Conservation (phyloP, 2,329 filamentous ascomycete species). For the Diplodia corticola region DNA sequence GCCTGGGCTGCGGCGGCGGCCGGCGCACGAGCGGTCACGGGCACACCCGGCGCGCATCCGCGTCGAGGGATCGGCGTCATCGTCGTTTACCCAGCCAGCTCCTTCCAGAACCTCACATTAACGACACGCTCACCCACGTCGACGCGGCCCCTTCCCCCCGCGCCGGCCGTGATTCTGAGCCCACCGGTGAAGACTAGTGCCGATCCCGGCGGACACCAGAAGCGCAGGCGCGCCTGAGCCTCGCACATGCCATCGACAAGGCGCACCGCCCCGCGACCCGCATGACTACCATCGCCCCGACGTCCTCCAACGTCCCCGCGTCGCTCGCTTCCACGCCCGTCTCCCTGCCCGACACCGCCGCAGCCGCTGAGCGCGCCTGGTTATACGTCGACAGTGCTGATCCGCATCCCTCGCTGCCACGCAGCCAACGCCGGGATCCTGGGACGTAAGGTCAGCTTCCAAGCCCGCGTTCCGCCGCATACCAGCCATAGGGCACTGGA, state of each 20-base stretch:
- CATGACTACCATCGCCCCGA: background rate
- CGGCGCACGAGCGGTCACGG: background rate
- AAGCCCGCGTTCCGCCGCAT: conserved; percentile 7
- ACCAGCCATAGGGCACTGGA: background rate
- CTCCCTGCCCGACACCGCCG: background rate
- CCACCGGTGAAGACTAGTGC: background rate
- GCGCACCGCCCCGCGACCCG: background rate
- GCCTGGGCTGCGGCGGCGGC: too few relatives aligned
- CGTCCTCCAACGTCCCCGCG: background rate
- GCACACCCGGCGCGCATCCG: conserved; percentile 1
- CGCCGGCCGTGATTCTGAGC: background rate
- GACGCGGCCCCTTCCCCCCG: background rate
- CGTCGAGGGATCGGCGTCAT: conserved; percentile 14
- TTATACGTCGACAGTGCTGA: background rate
- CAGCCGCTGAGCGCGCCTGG: background rate
- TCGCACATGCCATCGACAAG: conserved; percentile 3
- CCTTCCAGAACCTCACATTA: background rate
- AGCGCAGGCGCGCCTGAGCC: conserved; percentile 2
- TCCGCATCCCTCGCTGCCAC: background rate
- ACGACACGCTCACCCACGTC: background rate
- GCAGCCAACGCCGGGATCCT: background rate
- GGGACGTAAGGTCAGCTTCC: conserved; percentile 16
- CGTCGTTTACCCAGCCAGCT: background rate
- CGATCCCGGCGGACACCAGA: background rate
- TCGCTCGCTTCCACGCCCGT: background rate